Evolutionary conservation across 768 basidiomycete genomes (phyloP).

Genomic region (Tricholomella constricta): DNA sequence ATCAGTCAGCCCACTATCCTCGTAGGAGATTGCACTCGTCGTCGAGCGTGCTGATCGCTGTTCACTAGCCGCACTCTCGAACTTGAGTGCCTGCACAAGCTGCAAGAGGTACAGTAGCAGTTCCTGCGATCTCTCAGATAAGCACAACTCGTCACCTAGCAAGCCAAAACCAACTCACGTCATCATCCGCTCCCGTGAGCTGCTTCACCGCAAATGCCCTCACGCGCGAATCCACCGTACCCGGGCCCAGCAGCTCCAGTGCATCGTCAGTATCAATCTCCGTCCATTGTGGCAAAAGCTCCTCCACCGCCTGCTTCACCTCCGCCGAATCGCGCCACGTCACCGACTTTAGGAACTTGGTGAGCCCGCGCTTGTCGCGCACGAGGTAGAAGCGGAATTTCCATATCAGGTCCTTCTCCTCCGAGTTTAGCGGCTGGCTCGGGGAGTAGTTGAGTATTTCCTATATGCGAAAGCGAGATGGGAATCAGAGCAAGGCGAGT

Average conservation of each 20-base stretch:
- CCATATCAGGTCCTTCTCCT: slow-evolving; percentile 97
- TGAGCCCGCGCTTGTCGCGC: slow-evolving; percentile 89
- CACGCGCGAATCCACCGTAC: slow-evolving; percentile 88
- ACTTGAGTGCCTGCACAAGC: slow-evolving; percentile 96
- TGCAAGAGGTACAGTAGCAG: slow-evolving; percentile 90
- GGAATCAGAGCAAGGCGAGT: neutral
- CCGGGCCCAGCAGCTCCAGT: slow-evolving; percentile 89
- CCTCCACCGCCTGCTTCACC: slow-evolving; percentile 97
- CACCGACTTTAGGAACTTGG: slow-evolving; percentile 97
- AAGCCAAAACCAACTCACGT: slow-evolving; percentile 51
- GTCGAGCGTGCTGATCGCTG: slow-evolving; percentile 74
- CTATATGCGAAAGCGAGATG: slow-evolving; percentile 45
- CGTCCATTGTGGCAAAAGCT: slow-evolving; percentile 93
- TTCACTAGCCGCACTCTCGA: slow-evolving; percentile 81
- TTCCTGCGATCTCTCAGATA: slow-evolving; percentile 56
- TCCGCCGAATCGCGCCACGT: slow-evolving; percentile 97
- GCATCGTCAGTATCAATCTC: slow-evolving; percentile 98
- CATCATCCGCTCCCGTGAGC: slow-evolving; percentile 89
- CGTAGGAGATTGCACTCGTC: slow-evolving; percentile 77
- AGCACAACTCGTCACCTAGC: neutral
- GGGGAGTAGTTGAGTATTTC: slow-evolving; percentile 91
- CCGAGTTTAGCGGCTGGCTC: slow-evolving; percentile 79
- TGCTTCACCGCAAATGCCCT: slow-evolving; percentile 93
- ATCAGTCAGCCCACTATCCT: slow-evolving; percentile 91
- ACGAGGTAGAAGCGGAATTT: slow-evolving; percentile 98